Evolutionary conservation across 1,139 yeast genomes (phyloP).

Genomic region (Yamadazyma sp.): DNA sequence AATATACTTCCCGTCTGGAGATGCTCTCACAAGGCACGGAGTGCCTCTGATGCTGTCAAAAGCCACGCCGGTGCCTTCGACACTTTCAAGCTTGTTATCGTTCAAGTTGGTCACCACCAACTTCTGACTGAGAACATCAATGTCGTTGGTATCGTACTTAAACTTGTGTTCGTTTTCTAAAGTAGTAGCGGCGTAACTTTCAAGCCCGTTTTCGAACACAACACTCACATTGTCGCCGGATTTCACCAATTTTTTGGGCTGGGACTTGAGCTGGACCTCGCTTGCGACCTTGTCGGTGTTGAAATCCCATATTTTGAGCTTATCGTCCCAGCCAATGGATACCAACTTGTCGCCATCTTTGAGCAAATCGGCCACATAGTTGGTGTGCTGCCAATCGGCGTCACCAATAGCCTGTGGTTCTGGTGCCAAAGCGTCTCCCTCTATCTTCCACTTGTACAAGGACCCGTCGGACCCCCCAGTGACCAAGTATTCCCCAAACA

Average conservation of each 20-base stretch:
- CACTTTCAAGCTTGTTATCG: constrained; percentile 30
- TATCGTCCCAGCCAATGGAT: constrained; percentile 89
- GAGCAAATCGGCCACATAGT: constrained; percentile 53
- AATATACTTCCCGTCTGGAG: constrained; percentile 65
- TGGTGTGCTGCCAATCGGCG: constrained; percentile 45
- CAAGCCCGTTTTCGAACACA: constrained; percentile 49
- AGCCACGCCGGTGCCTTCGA: constrained; percentile 12
- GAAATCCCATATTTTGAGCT: constrained; percentile 47
- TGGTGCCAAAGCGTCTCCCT: constrained; percentile 26
- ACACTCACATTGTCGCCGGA: constrained; percentile 34
- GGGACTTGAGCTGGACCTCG: constrained; percentile 44
- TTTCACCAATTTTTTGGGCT: constrained; percentile 60
- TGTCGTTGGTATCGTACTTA: constrained; percentile 39
- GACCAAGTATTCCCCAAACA: constrained; percentile 28
- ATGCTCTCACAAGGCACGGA: constrained; percentile 63
- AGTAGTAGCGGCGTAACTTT: constrained; percentile 22
- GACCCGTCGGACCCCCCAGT: constrained; percentile 89
- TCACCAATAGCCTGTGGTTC: constrained; percentile 25
- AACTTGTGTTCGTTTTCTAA: constrained; percentile 22
- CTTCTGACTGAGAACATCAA: constrained; percentile 29
- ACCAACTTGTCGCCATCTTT: constrained; percentile 29
- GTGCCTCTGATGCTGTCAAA: constrained; percentile 47
- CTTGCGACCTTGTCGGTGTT: constrained; percentile 26
- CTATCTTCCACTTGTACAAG: constrained; percentile 56
- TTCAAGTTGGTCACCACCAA: constrained; percentile 54